phyloP scores from a whole-genome alignment of 1,284 basidiomycete species.

The Boletellus sp. region DNA sequence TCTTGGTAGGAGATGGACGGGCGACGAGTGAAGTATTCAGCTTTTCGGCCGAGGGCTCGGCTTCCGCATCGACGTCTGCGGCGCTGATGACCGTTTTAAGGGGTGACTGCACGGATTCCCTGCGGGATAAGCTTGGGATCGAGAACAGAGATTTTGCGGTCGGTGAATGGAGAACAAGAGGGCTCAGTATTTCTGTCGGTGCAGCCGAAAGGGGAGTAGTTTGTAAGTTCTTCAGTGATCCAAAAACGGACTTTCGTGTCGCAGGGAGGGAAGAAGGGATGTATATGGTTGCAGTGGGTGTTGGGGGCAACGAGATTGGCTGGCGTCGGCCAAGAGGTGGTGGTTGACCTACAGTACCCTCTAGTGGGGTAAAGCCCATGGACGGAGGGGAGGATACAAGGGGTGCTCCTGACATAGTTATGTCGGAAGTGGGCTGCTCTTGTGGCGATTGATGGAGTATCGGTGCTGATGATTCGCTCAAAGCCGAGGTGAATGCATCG shows the following conservation, averaged over 20 bases:
- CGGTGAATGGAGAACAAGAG: conserved; percentile 42
- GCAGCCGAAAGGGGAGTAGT: conserved; percentile 29
- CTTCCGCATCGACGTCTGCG: conserved; percentile 8
- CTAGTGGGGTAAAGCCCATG: conserved; percentile 5
- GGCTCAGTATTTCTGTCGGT: conserved; percentile 45
- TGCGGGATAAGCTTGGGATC: conserved; percentile 18
- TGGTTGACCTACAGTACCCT: conserved; percentile 7
- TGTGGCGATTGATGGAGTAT: conserved; percentile 3
- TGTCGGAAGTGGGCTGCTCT: background rate
- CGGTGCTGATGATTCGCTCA: background rate
- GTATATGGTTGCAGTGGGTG: conserved; percentile 25
- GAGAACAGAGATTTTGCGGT: conserved; percentile 17
- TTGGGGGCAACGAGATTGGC: conserved; percentile 32
- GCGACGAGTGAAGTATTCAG: conserved; percentile 1
- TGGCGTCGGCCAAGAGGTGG: conserved; percentile 26
- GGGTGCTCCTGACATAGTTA: background rate
- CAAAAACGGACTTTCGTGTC: conserved; percentile 21
- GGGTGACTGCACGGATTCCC: conserved; percentile 28
- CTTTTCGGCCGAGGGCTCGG: conserved; percentile 5
- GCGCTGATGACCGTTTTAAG: conserved; percentile 20
- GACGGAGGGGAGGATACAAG: conserved; percentile 18
- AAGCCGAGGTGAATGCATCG: background rate
- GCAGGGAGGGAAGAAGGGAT: conserved; percentile 14
- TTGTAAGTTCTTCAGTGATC: conserved; percentile 33
- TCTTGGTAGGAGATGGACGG: conserved; percentile 6